Evolutionary conservation across 306 rosid species (phyloP).

Genomic region (Trichosanthes truncata): DNA sequence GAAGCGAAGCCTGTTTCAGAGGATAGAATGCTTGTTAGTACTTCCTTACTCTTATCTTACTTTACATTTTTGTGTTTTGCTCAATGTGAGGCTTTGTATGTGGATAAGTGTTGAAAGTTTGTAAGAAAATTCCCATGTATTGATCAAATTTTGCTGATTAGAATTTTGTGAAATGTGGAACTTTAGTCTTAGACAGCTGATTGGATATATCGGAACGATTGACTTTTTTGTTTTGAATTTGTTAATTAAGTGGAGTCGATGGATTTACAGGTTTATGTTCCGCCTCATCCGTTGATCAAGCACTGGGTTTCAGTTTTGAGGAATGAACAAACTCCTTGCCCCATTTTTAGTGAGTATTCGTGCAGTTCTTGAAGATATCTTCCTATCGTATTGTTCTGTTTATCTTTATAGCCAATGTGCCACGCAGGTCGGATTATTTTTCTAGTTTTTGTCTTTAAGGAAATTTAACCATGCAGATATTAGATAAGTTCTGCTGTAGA

Average conservation of each 20-base stretch:
- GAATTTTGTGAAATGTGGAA: neutral
- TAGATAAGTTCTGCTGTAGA: neutral
- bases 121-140: neutral
- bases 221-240: neutral
- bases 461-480: neutral
- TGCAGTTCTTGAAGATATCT: neutral
- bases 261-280: slow-evolving; percentile 61
- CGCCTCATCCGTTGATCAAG: slow-evolving; percentile 89
- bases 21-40: slow-evolving; percentile 83
- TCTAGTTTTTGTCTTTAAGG: neutral
- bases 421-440: neutral
- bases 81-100: neutral
- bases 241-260: neutral
- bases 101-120: no score
- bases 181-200: neutral
- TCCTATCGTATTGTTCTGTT: neutral
- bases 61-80: neutral
- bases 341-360: slow-evolving; percentile 64
- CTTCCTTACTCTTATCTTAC: neutral
- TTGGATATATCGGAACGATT: neutral
- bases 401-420: neutral
- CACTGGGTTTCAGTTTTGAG: slow-evolving; percentile 95
- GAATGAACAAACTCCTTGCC: slow-evolving; percentile 79
- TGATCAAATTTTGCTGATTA: neutral
- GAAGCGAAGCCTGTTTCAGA: slow-evolving; percentile 48